Evolutionary conservation across 2,329 filamentous ascomycete genomes (phyloP).

Genomic region (Tolypocladium tundrense): DNA sequence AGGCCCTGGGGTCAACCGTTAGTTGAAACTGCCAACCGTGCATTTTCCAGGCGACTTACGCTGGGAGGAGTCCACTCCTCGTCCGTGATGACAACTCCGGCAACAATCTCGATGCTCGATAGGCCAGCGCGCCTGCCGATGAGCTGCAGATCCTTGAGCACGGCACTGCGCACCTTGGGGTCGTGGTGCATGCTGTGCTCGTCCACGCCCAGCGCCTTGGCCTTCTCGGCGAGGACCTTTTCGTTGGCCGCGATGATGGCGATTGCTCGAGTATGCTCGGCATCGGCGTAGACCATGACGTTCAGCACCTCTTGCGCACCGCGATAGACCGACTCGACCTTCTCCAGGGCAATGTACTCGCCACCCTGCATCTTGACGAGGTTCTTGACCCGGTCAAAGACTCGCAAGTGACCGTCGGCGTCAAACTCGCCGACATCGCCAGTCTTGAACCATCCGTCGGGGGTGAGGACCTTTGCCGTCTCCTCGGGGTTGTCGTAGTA

Average conservation of each 20-base stretch:
- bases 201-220: constrained; percentile 49
- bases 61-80: constrained; percentile 83
- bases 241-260: constrained; percentile 68
- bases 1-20: constrained; percentile 33
- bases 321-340: constrained; percentile 86
- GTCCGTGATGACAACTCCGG: constrained; percentile 67
- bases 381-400: constrained; percentile 98
- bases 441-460: constrained; percentile 94
- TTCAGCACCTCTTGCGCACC: constrained; percentile 70
- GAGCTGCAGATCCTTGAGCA: constrained; percentile 58
- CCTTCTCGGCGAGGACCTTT: constrained; percentile 50
- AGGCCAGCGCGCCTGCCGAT: constrained; percentile 58
- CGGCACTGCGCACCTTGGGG: constrained; percentile 49
- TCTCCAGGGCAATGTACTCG: constrained; percentile 95
- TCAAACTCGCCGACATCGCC: constrained; percentile 93
- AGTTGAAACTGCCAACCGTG: constrained; percentile 2
- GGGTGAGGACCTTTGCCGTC: constrained; percentile 64
- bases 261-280: constrained; percentile 65
- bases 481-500: constrained; percentile 85
- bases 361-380: constrained; percentile 90
- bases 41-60: constrained; percentile 41
- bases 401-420: constrained; percentile 63
- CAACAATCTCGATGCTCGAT: constrained; percentile 61
- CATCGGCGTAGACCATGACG: constrained; percentile 77
- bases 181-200: constrained; percentile 59